Evolutionary conservation across 2,329 filamentous ascomycete genomes (phyloP), one percentile per base, ranked within the genome.

Genomic region (Calonectria pteridis): DNA sequence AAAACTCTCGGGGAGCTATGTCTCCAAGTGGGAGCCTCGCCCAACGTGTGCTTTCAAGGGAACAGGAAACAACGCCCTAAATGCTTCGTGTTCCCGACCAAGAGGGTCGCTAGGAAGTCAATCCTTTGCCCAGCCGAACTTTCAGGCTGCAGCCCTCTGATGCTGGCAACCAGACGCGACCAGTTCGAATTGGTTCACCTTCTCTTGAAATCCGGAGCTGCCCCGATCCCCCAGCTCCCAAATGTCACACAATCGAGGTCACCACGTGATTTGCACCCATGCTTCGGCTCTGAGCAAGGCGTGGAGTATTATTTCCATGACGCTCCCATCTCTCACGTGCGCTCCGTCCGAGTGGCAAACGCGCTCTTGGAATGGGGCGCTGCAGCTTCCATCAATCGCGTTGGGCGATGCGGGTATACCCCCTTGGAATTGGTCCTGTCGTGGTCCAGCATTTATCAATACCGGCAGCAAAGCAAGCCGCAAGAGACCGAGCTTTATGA

Each of bases 371-470:
- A 55, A 49, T 33, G 33, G 4, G 68, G 59, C 0, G 26, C 23
- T 7, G 20, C 35, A n/a, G 18, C 35, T 6, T n/a, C 55, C 13
- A 26, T 70, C 35, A 49, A 64, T n/a, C 35, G 29, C 37, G 23
- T 31, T 6, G 68, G 58, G 2, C 4, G 13, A 7, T 65, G 59
- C 2, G 58, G 59, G 3, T 70, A 33, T 28, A 46, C 35, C 0
- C 68, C 68, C 11, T 37, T 70, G 26, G 68, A 70, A 16, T 13
- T 65, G 33, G 6, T 65, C 2, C 13, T 70, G 26, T 11, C 58
- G 6, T 58, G 33, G n/a, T 55, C 20, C n/a, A 65, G 58, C 35
- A 16, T 26, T n/a, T 53, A 46, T 6, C 6, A 16, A 18, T 23
- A 4, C 13, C n/a, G 23, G 2, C 16, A 7, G 14, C 9, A 7